These are phyloP conservation scores for Inonotus obliquus DNA, from an alignment of 1,284 basidiomycete genomes.

Conservation along the genomic window DNA sequence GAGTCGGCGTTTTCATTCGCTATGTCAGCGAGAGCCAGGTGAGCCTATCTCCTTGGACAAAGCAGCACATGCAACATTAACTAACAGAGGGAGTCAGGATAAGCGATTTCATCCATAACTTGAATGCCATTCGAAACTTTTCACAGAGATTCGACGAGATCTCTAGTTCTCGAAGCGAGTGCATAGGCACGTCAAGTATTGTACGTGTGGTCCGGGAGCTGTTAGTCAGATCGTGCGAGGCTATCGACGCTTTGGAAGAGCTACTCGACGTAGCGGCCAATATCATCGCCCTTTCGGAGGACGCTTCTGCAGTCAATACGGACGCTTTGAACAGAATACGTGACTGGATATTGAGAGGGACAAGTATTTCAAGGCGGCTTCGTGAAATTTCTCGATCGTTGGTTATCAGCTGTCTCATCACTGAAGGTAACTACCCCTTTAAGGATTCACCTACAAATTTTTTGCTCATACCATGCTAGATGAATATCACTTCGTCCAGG, in stretches of 20 bases:
- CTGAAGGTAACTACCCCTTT: not conserved
- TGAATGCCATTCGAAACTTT: not conserved
- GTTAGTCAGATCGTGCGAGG: not conserved
- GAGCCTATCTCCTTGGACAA: conserved; percentile 20
- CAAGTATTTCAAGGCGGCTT: not conserved
- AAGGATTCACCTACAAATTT: too few species aligned
- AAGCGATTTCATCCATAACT: not conserved
- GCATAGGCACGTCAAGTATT: not conserved
- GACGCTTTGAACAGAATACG: not conserved
- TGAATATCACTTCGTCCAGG: not conserved
- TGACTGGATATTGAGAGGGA: not conserved
- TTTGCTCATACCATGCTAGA: not conserved
- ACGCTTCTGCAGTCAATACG: not conserved
- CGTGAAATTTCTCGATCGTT: not conserved
- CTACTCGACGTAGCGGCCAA: not conserved
- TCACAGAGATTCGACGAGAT: not conserved
- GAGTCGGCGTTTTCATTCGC: conserved; percentile 75
- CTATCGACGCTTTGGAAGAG: not conserved
- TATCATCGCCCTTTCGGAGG: not conserved
- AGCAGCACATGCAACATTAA: not conserved
- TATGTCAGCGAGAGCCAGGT: conserved; percentile 42
- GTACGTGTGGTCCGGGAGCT: not conserved
- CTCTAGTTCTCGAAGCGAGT: not conserved
- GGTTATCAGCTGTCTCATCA: not conserved
- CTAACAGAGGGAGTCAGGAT: conserved; percentile 2